phyloP scores from a whole-genome alignment of 2,329 filamentous ascomycete species.

The Dactylella cylindrospora region DNA sequence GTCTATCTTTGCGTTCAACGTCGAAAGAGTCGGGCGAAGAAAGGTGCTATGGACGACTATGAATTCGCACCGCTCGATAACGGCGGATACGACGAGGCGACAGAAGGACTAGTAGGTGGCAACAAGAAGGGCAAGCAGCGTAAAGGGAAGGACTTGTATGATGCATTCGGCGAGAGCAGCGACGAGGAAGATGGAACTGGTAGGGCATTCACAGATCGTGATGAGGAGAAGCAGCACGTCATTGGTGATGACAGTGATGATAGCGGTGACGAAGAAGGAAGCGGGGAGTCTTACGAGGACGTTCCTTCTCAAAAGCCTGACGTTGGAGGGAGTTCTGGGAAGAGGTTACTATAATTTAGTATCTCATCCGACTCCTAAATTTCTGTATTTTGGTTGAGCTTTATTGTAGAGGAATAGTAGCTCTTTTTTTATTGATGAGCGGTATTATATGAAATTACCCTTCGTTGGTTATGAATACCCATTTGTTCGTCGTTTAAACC shows the following conservation, averaged over 20 bases:
- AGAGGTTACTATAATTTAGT: conserved; percentile 20
- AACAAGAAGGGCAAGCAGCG: conserved; percentile 54
- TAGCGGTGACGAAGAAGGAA: conserved; percentile 43
- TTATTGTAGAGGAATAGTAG: background rate
- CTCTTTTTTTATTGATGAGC: conserved; percentile 23
- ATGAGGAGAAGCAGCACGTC: conserved; percentile 53
- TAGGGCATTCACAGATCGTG: conserved; percentile 53
- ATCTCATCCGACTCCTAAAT: too few species aligned
- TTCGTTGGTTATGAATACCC: too few species aligned
- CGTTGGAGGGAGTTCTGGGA: conserved; percentile 21
- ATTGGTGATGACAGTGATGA: conserved; percentile 46
- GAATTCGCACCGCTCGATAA: conserved; percentile 82
- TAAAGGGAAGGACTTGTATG: conserved; percentile 87
- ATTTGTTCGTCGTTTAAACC: too few species aligned
- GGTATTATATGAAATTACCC: too few species aligned
- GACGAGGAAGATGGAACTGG: conserved; percentile 62
- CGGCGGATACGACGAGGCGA: conserved; percentile 69
- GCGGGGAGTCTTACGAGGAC: conserved; percentile 48
- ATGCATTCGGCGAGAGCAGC: conserved; percentile 93
- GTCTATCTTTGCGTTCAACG: conserved; percentile 79
- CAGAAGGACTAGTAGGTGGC: conserved; percentile 57
- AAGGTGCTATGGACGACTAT: conserved; percentile 71
- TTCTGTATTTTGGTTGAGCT: conserved; percentile 10
- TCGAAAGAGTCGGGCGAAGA: conserved; percentile 68
- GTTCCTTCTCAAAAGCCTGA: conserved; percentile 29